Percentiles rank a stretch among this genome's conserved stretches.
Evolutionary conservation across 257 asterid species (phyloP).

Genomic region (Primulina tabacum): DNA sequence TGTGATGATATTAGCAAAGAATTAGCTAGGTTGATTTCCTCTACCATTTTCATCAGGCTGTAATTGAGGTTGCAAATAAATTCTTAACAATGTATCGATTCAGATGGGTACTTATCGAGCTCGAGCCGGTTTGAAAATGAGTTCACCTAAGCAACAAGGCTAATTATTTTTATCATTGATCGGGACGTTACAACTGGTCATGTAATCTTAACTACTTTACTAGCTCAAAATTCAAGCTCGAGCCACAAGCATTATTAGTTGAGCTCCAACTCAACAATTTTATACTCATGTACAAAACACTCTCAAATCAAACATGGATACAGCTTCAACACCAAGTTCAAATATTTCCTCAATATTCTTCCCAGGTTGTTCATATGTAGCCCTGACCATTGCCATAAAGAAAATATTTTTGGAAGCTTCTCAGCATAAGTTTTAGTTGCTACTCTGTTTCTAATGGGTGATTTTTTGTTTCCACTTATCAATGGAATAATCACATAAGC

Average conservation of each 20-base stretch:
- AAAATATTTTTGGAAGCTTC: neutral
- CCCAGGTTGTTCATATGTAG: neutral
- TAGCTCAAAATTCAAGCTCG: neutral
- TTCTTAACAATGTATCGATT: neutral
- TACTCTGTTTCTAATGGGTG: slow-evolving; percentile 12
- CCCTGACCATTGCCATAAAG: neutral
- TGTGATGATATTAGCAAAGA: neutral
- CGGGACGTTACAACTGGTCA: neutral
- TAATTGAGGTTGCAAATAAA: neutral
- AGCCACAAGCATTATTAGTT: neutral
- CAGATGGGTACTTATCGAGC: neutral
- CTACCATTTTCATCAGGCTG: neutral
- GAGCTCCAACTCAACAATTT: neutral
- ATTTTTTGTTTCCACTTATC: slow-evolving; percentile 11
- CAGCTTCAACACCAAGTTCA: neutral
- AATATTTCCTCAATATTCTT: neutral
- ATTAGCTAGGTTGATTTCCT: slow-evolving; percentile 3
- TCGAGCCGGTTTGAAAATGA: neutral
- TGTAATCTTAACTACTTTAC: neutral
- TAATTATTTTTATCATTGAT: neutral
- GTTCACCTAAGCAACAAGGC: neutral
- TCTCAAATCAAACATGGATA: neutral
- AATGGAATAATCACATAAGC: slow-evolving; percentile 1
- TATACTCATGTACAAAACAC: neutral
- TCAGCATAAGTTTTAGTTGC: neutral